Base-by-base conservation (phyloP, 75 land plant genomes). In the Ceratopteris richardii region DNA sequence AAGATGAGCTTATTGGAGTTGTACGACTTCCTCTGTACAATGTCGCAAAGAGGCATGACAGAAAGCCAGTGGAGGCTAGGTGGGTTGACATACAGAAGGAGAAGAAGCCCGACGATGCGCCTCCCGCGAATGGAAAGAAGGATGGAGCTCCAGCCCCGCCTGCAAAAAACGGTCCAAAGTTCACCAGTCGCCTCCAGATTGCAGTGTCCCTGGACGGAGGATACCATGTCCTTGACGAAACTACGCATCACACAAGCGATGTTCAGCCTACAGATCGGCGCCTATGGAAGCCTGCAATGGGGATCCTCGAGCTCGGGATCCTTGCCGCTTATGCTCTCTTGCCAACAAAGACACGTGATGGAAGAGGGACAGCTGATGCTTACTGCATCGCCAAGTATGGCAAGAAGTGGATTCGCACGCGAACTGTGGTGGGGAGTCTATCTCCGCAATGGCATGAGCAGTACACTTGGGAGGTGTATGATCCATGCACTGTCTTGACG, bases 201-300 rank as follows among this genome's bases (percentile, higher is more conserved):
- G 54, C 79, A 0, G 51, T 69, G 0, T 77, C 84, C 33, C 75
- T 85, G 43, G 88, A 85, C 51, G 88, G 88, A 3, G 88, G 84
- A 12, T 85, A 85, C 75, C 88, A 85, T 59, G 90, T 86, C 66
- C 63, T 69, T 68, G 90, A 86, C 43, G 90, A 86, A 65, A 62
- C 78, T 23, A 67, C 81, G 28, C 67, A 86, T 60, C 66, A 72
- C 39, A 65, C 71, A 44, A 86, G 82, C 56, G 81, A 79, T 64
- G 74, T 57, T 58, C 77, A 75, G 33, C 85, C 85, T 22, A 76
- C 85, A 2, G 84, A 85, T 5, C 53, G 75, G 36, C 85, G 82
- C 71, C 70, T 86, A 1, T 86, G 82, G 90, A 74, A 69, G 37
- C 73, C 77, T 2, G 60, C 79, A 2, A 42, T 86, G 0, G 90